These are phyloP conservation scores for Sporothrix euskadiensis DNA, from an alignment of 2,329 filamentous ascomycete genomes.

Conservation along the genomic window DNA sequence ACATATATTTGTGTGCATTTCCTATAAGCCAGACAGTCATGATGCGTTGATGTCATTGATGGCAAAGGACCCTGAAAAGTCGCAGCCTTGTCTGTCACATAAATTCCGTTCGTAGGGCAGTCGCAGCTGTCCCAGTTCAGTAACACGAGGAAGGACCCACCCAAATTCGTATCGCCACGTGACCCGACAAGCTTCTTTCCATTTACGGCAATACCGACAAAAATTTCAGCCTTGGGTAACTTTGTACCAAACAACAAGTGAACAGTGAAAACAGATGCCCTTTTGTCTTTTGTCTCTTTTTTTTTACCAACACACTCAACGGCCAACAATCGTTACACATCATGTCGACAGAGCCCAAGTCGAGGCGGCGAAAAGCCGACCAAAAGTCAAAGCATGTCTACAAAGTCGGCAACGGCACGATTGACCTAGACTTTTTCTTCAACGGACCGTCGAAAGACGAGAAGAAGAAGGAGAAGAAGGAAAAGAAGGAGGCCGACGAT, in stretches of 20 bases:
- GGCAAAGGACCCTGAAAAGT: neutral
- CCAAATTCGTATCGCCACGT: neutral
- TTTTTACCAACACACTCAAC: neutral
- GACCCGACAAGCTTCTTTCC: neutral
- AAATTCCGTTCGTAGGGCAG: neutral
- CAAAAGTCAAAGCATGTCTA: slow-evolving; percentile 25
- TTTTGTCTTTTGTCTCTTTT: neutral
- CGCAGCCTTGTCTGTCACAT: neutral
- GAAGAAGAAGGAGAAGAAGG: neutral
- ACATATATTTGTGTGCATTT: no score
- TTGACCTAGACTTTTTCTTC: slow-evolving; percentile 29
- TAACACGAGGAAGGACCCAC: neutral
- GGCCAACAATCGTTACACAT: neutral
- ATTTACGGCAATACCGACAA: slow-evolving; percentile 11
- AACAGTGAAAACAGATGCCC: neutral
- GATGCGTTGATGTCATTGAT: neutral
- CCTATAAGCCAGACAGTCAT: neutral
- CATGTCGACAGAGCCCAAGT: slow-evolving; percentile 24
- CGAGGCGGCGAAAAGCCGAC: slow-evolving; percentile 24
- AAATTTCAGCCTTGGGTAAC: slow-evolving; percentile 14
- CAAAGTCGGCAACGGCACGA: slow-evolving; percentile 28
- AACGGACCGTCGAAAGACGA: slow-evolving; percentile 22
- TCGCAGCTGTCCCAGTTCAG: neutral
- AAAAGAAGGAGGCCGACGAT: neutral
- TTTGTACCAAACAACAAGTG: no score